Conservation (phyloP, 2,329 filamentous ascomycete genomes). For the Colletotrichum theobromicola region DNA sequence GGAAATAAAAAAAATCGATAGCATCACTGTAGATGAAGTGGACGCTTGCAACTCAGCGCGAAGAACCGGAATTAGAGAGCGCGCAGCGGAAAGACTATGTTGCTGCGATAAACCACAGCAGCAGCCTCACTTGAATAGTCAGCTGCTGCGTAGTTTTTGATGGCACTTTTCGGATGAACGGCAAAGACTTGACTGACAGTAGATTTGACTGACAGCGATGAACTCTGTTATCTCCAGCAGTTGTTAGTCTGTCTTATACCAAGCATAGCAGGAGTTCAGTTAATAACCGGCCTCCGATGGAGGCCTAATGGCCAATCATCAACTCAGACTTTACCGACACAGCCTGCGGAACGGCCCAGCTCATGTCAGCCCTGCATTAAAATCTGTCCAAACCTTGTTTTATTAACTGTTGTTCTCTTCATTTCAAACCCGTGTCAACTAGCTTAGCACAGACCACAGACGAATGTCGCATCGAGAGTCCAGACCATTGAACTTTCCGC, state of each 20-base stretch:
- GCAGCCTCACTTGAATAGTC: neutral
- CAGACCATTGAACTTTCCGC: too few relatives aligned
- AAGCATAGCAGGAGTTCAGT: neutral
- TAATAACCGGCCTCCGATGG: rapidly evolving
- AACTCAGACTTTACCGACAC: neutral
- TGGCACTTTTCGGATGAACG: neutral
- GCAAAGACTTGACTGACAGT: neutral
- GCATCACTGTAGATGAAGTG: rapidly evolving
- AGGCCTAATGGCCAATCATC: neutral
- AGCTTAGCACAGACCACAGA: neutral
- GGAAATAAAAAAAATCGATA: neutral
- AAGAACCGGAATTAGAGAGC: neutral
- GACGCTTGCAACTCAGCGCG: neutral
- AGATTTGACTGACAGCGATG: neutral
- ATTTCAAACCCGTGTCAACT: neutral
- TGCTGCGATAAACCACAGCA: neutral
- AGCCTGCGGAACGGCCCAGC: neutral
- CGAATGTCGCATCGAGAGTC: neutral
- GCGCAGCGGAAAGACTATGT: neutral
- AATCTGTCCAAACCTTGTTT: neutral
- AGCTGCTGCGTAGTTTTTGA: neutral
- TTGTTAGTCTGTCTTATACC: neutral
- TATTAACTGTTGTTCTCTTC: neutral
- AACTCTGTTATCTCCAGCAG: neutral
- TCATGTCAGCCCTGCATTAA: neutral